These are phyloP conservation scores for Collybiopsis confluens DNA, from an alignment of 768 basidiomycete species.

Conservation along the genomic window DNA sequence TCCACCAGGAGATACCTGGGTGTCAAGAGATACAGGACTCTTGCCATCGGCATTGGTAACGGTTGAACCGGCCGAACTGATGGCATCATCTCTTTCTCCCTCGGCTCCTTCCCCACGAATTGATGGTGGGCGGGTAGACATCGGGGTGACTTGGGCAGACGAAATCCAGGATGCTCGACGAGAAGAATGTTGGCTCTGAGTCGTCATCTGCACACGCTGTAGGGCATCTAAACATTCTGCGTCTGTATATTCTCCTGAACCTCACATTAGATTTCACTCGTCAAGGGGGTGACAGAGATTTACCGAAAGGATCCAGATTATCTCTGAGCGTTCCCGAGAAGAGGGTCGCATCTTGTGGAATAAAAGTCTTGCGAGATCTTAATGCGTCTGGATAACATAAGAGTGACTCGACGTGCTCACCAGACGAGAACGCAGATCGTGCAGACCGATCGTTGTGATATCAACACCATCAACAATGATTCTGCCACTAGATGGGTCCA, in stretches of 20 bases:
- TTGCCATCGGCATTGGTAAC: slow-evolving; percentile 55
- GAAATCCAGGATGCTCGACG: slow-evolving; percentile 45
- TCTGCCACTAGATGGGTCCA: slow-evolving; percentile 70
- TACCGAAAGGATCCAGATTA: slow-evolving; percentile 51
- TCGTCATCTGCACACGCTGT: slow-evolving; percentile 74
- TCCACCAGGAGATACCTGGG: slow-evolving; percentile 80
- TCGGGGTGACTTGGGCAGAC: slow-evolving; percentile 44
- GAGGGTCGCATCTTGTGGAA: slow-evolving; percentile 59
- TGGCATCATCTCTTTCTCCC: slow-evolving; percentile 31
- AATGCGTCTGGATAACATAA: not conserved
- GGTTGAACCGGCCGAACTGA: slow-evolving; percentile 37
- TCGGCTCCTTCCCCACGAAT: slow-evolving; percentile 21
- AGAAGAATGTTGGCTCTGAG: slow-evolving; percentile 42
- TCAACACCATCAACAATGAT: slow-evolving; percentile 88
- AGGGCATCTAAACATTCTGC: slow-evolving; percentile 78
- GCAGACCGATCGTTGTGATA: slow-evolving; percentile 78
- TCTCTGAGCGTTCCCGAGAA: slow-evolving; percentile 63
- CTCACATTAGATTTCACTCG: not conserved
- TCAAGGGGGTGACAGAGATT: not conserved
- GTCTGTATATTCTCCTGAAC: slow-evolving; percentile 69
- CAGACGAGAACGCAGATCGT: slow-evolving; percentile 75
- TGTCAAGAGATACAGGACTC: slow-evolving; percentile 61
- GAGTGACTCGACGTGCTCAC: slow-evolving; percentile 28
- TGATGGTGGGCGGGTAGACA: slow-evolving; percentile 38
- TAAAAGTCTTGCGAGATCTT: slow-evolving; percentile 56